phyloP scores from a whole-genome alignment of 352 stramenopile genomes.

The Phytopythium kandeliae region DNA sequence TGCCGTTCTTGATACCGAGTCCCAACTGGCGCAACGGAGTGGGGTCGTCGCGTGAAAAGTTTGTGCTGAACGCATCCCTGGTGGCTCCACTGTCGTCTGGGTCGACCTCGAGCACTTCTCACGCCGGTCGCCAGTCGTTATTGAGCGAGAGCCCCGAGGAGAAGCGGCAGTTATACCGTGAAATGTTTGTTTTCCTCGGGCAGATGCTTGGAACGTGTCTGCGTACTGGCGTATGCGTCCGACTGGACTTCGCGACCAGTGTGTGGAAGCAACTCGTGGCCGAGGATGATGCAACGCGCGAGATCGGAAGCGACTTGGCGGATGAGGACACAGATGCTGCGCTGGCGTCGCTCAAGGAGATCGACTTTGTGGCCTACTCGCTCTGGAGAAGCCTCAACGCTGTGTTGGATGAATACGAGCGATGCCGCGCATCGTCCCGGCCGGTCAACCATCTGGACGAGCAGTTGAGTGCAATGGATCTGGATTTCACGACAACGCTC shows the following conservation, averaged over 20 bases:
- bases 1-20: conserved; percentile 84
- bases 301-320: not conserved
- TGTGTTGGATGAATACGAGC: conserved; percentile 20
- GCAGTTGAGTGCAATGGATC: conserved; percentile 57
- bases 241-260: conserved; percentile 58
- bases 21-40: conserved; percentile 84
- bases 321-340: conserved; percentile 16
- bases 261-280: conserved; percentile 75
- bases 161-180: conserved; percentile 51
- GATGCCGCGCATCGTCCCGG: not conserved
- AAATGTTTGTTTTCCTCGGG: conserved; percentile 89
- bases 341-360: conserved; percentile 49
- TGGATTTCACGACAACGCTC: conserved; percentile 70
- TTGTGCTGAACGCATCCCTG: conserved; percentile 65
- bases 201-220: conserved; percentile 88
- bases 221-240: conserved; percentile 70
- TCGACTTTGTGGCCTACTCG: conserved; percentile 54
- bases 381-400: conserved; percentile 41
- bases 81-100: conserved; percentile 1
- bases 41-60: conserved; percentile 76
- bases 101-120: too few relatives aligned
- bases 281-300: conserved; percentile 18
- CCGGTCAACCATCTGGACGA: conserved; percentile 22
- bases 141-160: conserved; percentile 31
- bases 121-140: not conserved